A percentile compares a stretch with the other conserved stretches of the same genome.
These are phyloP conservation scores for Gossypium aridum DNA, from an alignment of 441 rosid genomes.

Conservation along the genomic window DNA sequence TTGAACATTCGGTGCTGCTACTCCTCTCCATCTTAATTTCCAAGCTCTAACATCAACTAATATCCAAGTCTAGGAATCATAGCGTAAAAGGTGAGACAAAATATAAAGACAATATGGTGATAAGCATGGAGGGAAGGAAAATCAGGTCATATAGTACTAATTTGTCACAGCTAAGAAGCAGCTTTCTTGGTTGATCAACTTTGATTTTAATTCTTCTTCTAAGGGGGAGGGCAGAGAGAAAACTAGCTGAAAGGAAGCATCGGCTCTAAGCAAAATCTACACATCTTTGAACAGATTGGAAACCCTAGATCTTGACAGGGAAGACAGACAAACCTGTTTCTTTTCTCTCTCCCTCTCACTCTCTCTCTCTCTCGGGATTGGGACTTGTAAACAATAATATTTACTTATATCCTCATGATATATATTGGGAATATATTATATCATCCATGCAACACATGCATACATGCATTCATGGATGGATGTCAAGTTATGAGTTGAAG, in stretches of 20 bases:
- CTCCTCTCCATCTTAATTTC: constrained; percentile 23
- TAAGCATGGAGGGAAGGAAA: not conserved
- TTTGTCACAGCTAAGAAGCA: not conserved
- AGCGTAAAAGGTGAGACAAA: not conserved
- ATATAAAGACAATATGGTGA: not conserved
- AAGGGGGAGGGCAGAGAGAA: constrained; percentile 9
- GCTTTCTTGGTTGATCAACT: not conserved
- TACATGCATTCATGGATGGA: constrained; percentile 9
- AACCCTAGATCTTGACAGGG: constrained; percentile 78
- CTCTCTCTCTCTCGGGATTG: constrained; percentile 12
- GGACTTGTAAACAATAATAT: constrained; percentile 19
- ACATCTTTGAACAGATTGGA: constrained; percentile 27
- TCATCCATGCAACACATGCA: not conserved
- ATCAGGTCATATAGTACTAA: not conserved
- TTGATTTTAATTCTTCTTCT: not conserved
- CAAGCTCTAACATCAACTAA: not conserved
- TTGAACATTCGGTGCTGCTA: constrained; percentile 24
- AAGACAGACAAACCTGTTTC: constrained; percentile 21
- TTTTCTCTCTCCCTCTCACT: constrained; percentile 23
- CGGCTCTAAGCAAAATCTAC: constrained; percentile 14
- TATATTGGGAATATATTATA: not conserved
- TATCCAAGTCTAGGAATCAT: not conserved
- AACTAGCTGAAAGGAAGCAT: constrained; percentile 19
- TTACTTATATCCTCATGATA: not conserved
- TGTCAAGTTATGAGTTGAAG: not conserved